A percentile compares a stretch with the other conserved stretches of the same genome.
phyloP scores from a whole-genome alignment of 371 early-diverging fungal species.

The Parasitella parasitica region DNA sequence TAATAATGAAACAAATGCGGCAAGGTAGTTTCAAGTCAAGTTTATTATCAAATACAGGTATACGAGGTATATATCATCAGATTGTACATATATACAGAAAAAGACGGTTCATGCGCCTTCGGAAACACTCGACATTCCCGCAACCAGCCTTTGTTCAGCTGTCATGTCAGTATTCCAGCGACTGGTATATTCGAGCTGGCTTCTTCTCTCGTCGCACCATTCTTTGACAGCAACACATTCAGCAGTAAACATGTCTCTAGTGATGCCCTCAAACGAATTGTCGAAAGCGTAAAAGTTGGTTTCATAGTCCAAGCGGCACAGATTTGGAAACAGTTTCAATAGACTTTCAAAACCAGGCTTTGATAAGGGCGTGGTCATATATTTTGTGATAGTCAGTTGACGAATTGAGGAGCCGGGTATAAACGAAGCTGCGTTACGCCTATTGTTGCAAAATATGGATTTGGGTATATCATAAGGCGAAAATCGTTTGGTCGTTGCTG shows the following conservation, averaged over 20 bases:
- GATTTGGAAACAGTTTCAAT: constrained; percentile 46
- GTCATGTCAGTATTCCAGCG: constrained; percentile 41
- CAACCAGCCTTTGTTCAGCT: constrained; percentile 45
- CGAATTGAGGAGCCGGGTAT: constrained; percentile 34
- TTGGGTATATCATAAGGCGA: constrained; percentile 7
- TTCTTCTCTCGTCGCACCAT: constrained; percentile 16
- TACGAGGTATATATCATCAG: too few relatives aligned
- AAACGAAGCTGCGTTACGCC: not conserved
- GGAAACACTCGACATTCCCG: constrained; percentile 30
- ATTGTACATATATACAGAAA: not conserved
- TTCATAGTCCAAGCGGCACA: constrained; percentile 38
- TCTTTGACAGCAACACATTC: constrained; percentile 35
- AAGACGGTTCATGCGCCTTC: not conserved
- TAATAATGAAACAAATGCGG: not conserved
- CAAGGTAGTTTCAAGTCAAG: not conserved
- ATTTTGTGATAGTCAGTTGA: constrained; percentile 43
- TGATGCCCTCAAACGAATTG: constrained; percentile 46
- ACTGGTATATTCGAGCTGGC: constrained; percentile 5
- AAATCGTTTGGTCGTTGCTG: constrained; percentile 2
- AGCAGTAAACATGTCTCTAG: constrained; percentile 36
- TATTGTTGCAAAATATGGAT: not conserved
- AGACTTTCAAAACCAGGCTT: constrained; percentile 40
- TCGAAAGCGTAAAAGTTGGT: constrained; percentile 50
- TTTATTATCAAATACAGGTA: not conserved
- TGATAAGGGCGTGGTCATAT: constrained; percentile 42